These are phyloP conservation scores for Tetrapyrgos nigripes DNA, from an alignment of 1,284 basidiomycete genomes.

Conservation along the genomic window DNA sequence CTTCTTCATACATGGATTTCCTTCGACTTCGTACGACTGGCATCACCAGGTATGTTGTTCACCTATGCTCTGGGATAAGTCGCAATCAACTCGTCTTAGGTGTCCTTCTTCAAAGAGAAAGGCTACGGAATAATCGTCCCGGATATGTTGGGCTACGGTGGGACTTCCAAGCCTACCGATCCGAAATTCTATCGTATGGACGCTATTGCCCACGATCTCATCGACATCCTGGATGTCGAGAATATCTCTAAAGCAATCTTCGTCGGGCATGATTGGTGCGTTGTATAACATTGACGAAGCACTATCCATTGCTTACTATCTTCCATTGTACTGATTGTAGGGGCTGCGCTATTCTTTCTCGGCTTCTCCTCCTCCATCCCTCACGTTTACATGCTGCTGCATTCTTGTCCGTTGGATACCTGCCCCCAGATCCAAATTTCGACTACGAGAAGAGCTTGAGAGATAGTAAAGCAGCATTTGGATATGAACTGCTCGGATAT, in stretches of 20 bases:
- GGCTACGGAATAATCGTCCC: slow-evolving; percentile 48
- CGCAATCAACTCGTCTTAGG: slow-evolving; percentile 20
- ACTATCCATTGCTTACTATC: neutral
- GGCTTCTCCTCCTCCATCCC: slow-evolving; percentile 29
- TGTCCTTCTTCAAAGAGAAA: slow-evolving; percentile 37
- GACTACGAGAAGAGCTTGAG: slow-evolving; percentile 29
- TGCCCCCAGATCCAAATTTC: slow-evolving; percentile 30
- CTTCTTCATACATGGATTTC: slow-evolving; percentile 38
- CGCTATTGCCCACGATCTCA: slow-evolving; percentile 42
- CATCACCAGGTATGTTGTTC: slow-evolving; percentile 14
- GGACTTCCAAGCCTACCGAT: slow-evolving; percentile 44
- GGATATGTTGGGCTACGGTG: slow-evolving; percentile 49
- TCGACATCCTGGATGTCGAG: slow-evolving; percentile 51
- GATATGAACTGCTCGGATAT: slow-evolving; percentile 45
- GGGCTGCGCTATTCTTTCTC: slow-evolving; percentile 40
- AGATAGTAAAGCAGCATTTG: slow-evolving; percentile 28
- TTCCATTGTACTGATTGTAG: slow-evolving; percentile 20
- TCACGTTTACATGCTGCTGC: slow-evolving; percentile 36
- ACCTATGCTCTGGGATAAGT: neutral
- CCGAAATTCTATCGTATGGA: slow-evolving; percentile 33
- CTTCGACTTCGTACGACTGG: slow-evolving; percentile 36
- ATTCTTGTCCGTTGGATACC: slow-evolving; percentile 22
- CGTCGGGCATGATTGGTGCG: slow-evolving; percentile 53
- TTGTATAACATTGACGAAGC: neutral
- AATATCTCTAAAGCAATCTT: slow-evolving; percentile 37